These are phyloP conservation scores for Pestalotiopsis sp. DNA, from an alignment of 2,329 filamentous ascomycete genomes.

Conservation along the genomic window DNA sequence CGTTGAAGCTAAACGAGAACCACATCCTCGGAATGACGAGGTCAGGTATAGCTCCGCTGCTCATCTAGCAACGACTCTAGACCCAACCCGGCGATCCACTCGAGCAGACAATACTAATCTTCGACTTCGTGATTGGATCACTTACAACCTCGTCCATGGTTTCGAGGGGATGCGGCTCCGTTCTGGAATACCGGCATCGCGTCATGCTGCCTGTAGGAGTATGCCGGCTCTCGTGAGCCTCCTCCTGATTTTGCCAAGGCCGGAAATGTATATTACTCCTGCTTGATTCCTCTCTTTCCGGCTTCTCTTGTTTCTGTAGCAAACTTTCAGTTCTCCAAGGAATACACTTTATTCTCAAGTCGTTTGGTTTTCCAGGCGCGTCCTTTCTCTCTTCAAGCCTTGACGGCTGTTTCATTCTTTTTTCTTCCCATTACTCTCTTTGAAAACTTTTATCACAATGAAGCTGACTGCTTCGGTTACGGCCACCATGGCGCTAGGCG, in stretches of 20 bases:
- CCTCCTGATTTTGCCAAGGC: not conserved
- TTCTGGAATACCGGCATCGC: constrained; percentile 2
- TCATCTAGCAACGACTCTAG: constrained; percentile 14
- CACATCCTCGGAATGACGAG: not conserved
- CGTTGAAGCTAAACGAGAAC: constrained; percentile 4
- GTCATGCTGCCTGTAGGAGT: not conserved
- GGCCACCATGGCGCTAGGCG: constrained; percentile 25
- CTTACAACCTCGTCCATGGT: not conserved
- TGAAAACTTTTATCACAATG: constrained; percentile 19
- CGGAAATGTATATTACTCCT: not conserved
- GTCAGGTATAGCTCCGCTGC: constrained; percentile 4
- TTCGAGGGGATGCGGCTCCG: not conserved
- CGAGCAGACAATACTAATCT: not conserved
- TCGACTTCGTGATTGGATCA: not conserved
- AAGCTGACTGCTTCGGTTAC: constrained; percentile 24
- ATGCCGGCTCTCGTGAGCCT: not conserved
- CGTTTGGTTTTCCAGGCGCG: constrained; percentile 17
- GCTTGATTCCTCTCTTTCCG: not conserved
- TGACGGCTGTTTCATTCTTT: constrained; percentile 16
- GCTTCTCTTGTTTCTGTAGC: not conserved
- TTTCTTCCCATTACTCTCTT: constrained; percentile 16
- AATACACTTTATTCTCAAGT: constrained; percentile 12
- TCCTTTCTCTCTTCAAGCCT: constrained; percentile 16
- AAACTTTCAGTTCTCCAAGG: constrained; percentile 5
- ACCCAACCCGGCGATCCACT: not conserved